Conservation (phyloP, 2,329 filamentous ascomycete genomes). For the Sarocladium oryzae region DNA sequence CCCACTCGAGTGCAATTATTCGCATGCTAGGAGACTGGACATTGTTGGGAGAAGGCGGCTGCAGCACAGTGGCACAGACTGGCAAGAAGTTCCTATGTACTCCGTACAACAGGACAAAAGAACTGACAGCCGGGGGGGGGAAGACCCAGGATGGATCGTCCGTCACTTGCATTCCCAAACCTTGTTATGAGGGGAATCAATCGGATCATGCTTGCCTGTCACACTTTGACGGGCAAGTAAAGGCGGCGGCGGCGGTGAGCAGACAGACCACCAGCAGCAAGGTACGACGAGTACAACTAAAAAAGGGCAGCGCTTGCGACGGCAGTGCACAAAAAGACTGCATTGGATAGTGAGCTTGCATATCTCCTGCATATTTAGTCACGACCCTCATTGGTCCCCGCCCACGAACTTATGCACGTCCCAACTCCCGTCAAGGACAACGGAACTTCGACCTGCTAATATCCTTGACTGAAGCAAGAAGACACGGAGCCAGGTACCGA, state of each 20-base stretch:
- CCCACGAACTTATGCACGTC: slow-evolving; percentile 1
- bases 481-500: background rate
- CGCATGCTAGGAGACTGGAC: background rate
- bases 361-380: slow-evolving; percentile 7
- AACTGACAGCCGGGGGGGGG: no score
- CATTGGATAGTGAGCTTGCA: background rate
- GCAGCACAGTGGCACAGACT: background rate
- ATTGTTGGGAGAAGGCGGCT: background rate
- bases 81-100: background rate
- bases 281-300: no score
- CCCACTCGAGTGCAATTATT: background rate
- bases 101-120: background rate
- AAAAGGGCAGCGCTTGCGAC: background rate
- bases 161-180: no score
- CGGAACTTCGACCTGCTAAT: background rate
- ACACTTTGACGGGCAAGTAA: no score
- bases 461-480: background rate
- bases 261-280: no score
- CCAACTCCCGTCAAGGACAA: slow-evolving; percentile 7
- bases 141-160: no score
- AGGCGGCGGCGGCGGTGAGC: no score
- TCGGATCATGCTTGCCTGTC: no score
- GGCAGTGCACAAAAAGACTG: background rate
- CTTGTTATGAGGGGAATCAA: no score
- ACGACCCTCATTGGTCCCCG: background rate